Evolutionary conservation across 495 filamentous ascomycete species (phyloP), one percentile per base, ranked within the genome.

Genomic region (Talaromyces proteolyticus): DNA sequence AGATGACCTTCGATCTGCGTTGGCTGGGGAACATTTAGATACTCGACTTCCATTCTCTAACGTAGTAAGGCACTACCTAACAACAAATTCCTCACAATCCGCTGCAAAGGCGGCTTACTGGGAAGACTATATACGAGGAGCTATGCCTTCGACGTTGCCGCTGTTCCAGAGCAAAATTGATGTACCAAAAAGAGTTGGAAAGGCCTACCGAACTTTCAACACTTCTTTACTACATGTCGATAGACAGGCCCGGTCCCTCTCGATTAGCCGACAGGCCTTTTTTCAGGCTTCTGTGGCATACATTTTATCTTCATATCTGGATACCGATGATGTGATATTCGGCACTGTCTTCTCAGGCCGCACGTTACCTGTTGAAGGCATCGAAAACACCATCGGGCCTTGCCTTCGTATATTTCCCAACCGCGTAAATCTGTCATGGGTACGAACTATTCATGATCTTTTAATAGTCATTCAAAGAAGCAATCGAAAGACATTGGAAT

Each of bases 301-400:
- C 64, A 57, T 93, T 0, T 72, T 90, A 54, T 66, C 76, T 6
- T 69, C 68, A 5, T 77, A 88, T 52, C 59, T 82, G 11, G 85
- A 81, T 19, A 74, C 66, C 25, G 66, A 77, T 10, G 91, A 95
- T 60, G 73, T 90, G 5, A 73, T 81, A 4, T 81, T 94, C 50
- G 91, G 91, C 2, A 79, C 77, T 6, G 84, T 91, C 12, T 80
- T 81, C 23, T 92, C 89, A 22, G 89, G 89, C 3, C 72, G 89
- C 26, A 87, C 82, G 5, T 57, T 86, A 18, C 78, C 87, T 1
- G 54, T 91, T 7, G 50, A 72, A 4, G 75, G 75, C 0, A 79
- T 92, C 39, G 87, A 93, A 45, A 67, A 79, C 12, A 78, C 89
- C 18, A 61, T 87, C 46, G 89, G 89, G 0, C 89, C 89, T 0